phyloP scores from a whole-genome alignment of 441 rosid genomes.

The Pelargonium cotyledonis region DNA sequence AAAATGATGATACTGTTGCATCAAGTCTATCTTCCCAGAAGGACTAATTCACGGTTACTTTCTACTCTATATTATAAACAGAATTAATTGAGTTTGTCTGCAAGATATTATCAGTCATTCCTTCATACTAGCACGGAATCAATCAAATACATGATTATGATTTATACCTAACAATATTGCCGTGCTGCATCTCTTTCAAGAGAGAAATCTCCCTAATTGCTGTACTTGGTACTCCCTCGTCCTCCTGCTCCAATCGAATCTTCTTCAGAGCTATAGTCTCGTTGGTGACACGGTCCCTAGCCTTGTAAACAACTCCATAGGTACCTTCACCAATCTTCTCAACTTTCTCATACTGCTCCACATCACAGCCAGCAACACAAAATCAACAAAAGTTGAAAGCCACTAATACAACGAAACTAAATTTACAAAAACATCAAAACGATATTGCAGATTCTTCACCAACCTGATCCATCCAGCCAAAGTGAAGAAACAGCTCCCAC shows the following conservation, averaged over 20 bases:
- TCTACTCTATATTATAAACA: no score
- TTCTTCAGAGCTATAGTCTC: conserved; percentile 84
- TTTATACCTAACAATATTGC: conserved; percentile 25
- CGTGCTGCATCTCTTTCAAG: conserved; percentile 25
- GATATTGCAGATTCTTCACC: conserved; percentile 3
- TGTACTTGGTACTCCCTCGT: conserved; percentile 26
- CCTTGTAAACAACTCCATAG: conserved; percentile 94
- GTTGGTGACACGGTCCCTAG: conserved; percentile 76
- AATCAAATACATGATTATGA: not conserved
- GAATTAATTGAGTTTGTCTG: conserved; percentile 21
- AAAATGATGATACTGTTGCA: no score
- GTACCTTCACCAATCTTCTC: conserved; percentile 99
- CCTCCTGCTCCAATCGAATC: conserved; percentile 43
- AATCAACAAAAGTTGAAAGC: not conserved
- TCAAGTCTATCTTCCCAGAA: no score
- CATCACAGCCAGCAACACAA: conserved; percentile 14
- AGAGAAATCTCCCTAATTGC: conserved; percentile 28
- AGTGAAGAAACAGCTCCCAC: not conserved
- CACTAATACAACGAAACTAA: not conserved
- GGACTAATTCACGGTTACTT: no score
- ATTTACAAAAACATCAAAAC: not conserved
- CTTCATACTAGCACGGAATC: not conserved
- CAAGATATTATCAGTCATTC: conserved; percentile 15
- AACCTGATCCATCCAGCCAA: conserved; percentile 28
- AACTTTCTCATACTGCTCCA: conserved; percentile 82